Evolutionary conservation across 129 eudicot species (phyloP).

Genomic region (Helianthus tuberosus): DNA sequence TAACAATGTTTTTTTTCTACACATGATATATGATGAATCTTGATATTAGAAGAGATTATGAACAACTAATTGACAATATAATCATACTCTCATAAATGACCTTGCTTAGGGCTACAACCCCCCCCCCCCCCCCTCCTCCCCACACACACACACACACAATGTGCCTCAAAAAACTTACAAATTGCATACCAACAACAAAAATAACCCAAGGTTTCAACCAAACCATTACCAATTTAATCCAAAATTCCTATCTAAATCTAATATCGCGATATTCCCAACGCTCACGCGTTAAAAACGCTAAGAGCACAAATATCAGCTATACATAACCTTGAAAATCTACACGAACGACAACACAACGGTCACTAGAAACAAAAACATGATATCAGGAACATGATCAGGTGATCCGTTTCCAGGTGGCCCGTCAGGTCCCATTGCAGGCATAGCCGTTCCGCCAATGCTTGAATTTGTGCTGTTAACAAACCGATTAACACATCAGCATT

Average conservation of each 20-base stretch:
- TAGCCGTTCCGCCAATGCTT: constrained; percentile 44
- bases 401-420: constrained; percentile 49
- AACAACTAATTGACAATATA: constrained; percentile 4
- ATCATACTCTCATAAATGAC: constrained; percentile 20
- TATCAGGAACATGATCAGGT: constrained; percentile 29
- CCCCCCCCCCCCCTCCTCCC: too few species aligned
- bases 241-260: constrained; percentile 24
- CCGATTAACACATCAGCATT: constrained; percentile 25
- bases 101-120: constrained; percentile 4
- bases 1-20: too few species aligned
- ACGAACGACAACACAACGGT: constrained; percentile 22
- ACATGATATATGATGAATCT: too few species aligned
- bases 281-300: constrained; percentile 26
- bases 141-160: neutral
- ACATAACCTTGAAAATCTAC: constrained; percentile 30
- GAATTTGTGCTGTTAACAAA: constrained; percentile 57
- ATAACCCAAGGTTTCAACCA: constrained; percentile 11
- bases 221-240: constrained; percentile 28
- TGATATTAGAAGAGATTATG: too few species aligned
- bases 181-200: neutral
- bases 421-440: constrained; percentile 69
- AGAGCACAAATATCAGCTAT: constrained; percentile 26
- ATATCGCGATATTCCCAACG: constrained; percentile 22
- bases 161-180: constrained; percentile 8
- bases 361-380: constrained; percentile 30